phyloP scores from a whole-genome alignment of 2,329 filamentous ascomycete species.

The Orbilia ellipsospora region DNA sequence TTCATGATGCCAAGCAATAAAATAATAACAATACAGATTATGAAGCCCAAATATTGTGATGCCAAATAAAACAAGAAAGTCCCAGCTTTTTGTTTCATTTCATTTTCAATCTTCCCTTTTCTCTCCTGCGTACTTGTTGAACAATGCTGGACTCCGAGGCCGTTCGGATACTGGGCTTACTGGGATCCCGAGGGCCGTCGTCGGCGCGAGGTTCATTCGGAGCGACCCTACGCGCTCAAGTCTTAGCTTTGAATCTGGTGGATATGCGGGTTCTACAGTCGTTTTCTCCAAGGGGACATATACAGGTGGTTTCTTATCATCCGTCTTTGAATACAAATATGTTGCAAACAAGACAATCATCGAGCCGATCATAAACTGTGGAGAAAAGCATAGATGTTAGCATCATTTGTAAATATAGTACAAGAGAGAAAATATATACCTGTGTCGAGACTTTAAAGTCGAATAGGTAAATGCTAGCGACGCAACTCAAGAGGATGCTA shows the following conservation, averaged over 20 bases:
- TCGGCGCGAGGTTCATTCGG: constrained; percentile 49
- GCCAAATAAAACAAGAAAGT: constrained; percentile 2
- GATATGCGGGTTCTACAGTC: constrained; percentile 48
- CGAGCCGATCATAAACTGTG: constrained; percentile 83
- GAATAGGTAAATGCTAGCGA: constrained; percentile 88
- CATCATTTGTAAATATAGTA: background rate
- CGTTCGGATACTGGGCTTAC: constrained; percentile 47
- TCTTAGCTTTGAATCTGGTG: constrained; percentile 35
- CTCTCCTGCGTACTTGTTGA: constrained; percentile 50
- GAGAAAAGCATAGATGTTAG: constrained; percentile 7
- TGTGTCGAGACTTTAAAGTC: constrained; percentile 77
- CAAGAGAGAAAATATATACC: constrained; percentile 65
- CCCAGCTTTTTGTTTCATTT: background rate
- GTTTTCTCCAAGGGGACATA: constrained; percentile 59
- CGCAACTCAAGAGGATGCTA: constrained; percentile 85
- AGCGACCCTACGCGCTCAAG: constrained; percentile 38
- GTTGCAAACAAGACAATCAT: constrained; percentile 81
- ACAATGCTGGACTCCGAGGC: constrained; percentile 50
- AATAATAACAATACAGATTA: constrained; percentile 29
- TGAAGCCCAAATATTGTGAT: constrained; percentile 3
- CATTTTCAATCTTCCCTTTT: constrained; percentile 45
- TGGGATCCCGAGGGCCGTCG: constrained; percentile 36
- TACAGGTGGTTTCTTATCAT: constrained; percentile 66
- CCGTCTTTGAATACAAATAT: constrained; percentile 81
- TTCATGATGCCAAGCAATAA: background rate